Evolutionary conservation across 169 alveolate species (phyloP), one percentile per base, ranked within the genome.

Genomic region (Plasmodium ovale): DNA sequence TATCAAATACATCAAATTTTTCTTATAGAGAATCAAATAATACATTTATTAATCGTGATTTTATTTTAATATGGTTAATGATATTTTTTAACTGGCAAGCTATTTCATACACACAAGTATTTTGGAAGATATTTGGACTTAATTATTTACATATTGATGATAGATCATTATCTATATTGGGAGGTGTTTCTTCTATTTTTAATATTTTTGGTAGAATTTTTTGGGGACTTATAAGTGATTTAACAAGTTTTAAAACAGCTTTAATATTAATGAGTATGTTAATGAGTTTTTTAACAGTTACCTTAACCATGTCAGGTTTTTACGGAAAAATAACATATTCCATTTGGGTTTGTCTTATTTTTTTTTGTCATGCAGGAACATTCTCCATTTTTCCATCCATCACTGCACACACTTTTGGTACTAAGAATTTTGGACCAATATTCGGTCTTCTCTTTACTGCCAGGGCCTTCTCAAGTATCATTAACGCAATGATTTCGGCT

Each of bases 401-500:
- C 27, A 88, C 93, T 53, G 87, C 92, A 47, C 93, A 92, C 68
- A 71, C 89, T 42, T 92, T 92, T 69, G 95, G 95, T 21, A 74
- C 77, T 10, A 88, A 73, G 37, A 87, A 92, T 44, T 89, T 92
- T 51, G 93, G 93, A 0, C 93, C 93, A 7, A 89, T 92, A n/a
- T 92, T 92, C 72, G 92, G 93, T 3, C 92, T 92, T 10, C 95
- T 92, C 56, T 92, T 88, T 58, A 88, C 92, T 3, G 95, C 95
- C 14, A 59, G 88, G 21, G 88, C 88, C 0, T 74, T 74, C 23
- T 74, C 88, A 16, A 74, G 88, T 33, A 62, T 74, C 5, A 74
- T 74, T 33, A 74, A 74, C 29, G 88, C 88, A 14, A 74, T 74
- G 74, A 16, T 74, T 29, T 60, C 88, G 1, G 88, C 88, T 6